Evolutionary conservation across 2,329 filamentous ascomycete species (phyloP).

Genomic region (Cladosporium sp.): DNA sequence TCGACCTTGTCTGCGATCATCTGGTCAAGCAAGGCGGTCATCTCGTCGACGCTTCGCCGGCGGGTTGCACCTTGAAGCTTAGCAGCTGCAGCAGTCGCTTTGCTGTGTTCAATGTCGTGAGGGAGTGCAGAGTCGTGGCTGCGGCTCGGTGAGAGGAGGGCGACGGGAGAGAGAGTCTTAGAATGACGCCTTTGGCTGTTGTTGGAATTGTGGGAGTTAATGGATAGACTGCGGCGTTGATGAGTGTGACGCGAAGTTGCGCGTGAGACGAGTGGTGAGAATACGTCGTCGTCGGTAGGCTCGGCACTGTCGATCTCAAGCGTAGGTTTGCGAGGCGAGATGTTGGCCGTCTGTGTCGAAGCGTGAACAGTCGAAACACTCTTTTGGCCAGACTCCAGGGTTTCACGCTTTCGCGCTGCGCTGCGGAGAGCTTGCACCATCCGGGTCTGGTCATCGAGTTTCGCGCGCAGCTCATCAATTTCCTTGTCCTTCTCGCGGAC

Average conservation of each 20-base stretch:
- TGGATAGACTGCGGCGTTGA: constrained; percentile 26
- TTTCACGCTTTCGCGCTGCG: constrained; percentile 79
- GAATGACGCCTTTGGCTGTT: constrained; percentile 26
- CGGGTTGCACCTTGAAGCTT: constrained; percentile 15
- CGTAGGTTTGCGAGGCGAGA: neutral
- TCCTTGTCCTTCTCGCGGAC: constrained; percentile 88
- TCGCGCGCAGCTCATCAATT: constrained; percentile 82
- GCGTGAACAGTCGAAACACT: constrained; percentile 11
- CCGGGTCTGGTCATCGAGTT: constrained; percentile 88
- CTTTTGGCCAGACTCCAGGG: constrained; percentile 31
- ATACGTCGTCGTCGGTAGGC: neutral
- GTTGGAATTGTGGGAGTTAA: constrained; percentile 20
- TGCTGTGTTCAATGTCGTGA: constrained; percentile 2
- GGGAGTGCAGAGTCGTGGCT: neutral
- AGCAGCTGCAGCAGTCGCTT: constrained; percentile 1
- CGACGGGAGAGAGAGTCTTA: constrained; percentile 28
- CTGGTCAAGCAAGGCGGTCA: constrained; percentile 89
- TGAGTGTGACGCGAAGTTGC: constrained; percentile 12
- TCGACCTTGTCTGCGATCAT: constrained; percentile 92
- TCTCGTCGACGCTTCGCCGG: constrained; percentile 74
- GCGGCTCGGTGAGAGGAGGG: constrained; percentile 20
- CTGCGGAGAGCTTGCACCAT: constrained; percentile 86
- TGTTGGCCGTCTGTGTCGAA: constrained; percentile 18
- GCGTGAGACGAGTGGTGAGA: neutral
- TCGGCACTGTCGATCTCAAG: neutral